These are phyloP conservation scores for Sarocladium strictum DNA, from an alignment of 2,329 filamentous ascomycete species.

Conservation along the genomic window DNA sequence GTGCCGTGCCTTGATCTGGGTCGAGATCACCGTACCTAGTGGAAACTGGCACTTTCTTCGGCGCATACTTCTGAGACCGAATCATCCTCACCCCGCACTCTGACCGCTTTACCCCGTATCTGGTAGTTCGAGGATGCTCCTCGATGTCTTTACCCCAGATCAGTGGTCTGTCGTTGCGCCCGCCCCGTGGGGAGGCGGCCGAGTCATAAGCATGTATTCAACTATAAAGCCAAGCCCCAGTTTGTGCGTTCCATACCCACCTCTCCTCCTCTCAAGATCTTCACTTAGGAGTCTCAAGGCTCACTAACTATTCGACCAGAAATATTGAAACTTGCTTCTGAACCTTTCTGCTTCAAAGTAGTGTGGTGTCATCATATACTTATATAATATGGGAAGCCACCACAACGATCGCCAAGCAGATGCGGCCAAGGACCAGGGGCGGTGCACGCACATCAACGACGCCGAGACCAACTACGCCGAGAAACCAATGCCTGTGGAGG, in stretches of 20 bases:
- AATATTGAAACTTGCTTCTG: no score
- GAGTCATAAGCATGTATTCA: background rate
- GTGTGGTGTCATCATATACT: background rate
- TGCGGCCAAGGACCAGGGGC: background rate
- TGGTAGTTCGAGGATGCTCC: background rate
- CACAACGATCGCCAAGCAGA: slow-evolving; percentile 5
- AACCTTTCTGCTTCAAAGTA: no score
- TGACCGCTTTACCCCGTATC: slow-evolving; percentile 1
- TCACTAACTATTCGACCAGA: no score
- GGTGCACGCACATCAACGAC: slow-evolving; percentile 1
- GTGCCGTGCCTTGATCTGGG: background rate
- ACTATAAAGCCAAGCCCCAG: background rate
- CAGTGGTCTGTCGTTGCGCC: background rate
- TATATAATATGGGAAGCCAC: background rate
- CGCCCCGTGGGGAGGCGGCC: background rate
- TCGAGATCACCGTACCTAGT: background rate
- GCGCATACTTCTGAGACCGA: background rate
- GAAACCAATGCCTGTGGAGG: slow-evolving; percentile 1
- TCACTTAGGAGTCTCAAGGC: no score
- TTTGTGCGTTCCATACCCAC: background rate
- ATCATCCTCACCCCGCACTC: background rate
- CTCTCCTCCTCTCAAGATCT: background rate
- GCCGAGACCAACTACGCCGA: slow-evolving; percentile 1
- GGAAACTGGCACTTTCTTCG: background rate
- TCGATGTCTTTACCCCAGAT: background rate